These are phyloP conservation scores for Colletotrichum echinochloae DNA, from an alignment of 2,329 filamentous ascomycete genomes.

Conservation along the genomic window DNA sequence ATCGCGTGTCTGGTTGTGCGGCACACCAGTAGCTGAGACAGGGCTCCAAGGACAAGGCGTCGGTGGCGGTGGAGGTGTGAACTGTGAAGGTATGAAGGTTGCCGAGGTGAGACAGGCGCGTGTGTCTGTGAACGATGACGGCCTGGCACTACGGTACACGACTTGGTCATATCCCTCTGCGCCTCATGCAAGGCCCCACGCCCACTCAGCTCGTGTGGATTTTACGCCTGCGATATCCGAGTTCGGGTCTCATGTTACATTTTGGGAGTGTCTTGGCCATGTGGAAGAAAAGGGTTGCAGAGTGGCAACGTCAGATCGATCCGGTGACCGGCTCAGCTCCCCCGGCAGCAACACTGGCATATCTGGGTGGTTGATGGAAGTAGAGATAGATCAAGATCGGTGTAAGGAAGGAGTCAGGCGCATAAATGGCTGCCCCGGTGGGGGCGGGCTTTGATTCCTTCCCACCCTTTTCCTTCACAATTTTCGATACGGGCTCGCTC, in stretches of 20 bases:
- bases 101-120: slow-evolving; percentile 21
- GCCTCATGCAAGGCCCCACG: slow-evolving; percentile 6
- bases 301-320: background rate
- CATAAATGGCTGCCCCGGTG: background rate
- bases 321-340: background rate
- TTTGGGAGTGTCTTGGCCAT: background rate
- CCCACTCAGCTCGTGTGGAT: background rate
- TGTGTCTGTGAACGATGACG: slow-evolving; percentile 19
- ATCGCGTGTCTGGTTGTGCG: slow-evolving; percentile 2
- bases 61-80: slow-evolving; percentile 4
- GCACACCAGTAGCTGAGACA: background rate
- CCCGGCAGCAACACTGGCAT: background rate
- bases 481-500: background rate
- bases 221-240: slow-evolving; percentile 4
- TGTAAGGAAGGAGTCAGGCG: background rate
- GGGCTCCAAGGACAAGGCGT: slow-evolving; percentile 1
- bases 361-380: background rate
- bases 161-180: background rate
- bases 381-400: background rate
- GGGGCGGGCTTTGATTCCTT: background rate
- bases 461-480: background rate
- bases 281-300: background rate
- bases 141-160: background rate
- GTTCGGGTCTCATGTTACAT: slow-evolving; percentile 3
- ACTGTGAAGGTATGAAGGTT: background rate